Percentiles rank a stretch among this genome's conserved stretches.
These are phyloP conservation scores for Flaveria robusta DNA, from an alignment of 129 eudicot species.

Conservation along the genomic window DNA sequence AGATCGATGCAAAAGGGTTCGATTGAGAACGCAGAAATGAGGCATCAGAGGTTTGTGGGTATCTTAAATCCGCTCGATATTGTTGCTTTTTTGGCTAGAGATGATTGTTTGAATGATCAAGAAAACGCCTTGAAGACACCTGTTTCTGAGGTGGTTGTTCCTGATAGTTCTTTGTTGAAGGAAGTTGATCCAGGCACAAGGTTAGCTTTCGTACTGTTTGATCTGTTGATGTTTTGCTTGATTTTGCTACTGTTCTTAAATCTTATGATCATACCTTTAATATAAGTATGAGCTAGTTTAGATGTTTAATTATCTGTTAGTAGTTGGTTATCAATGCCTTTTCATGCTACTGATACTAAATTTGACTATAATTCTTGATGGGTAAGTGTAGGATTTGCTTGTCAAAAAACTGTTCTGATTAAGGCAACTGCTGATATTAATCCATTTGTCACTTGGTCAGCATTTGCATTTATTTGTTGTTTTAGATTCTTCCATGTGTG, in stretches of 20 bases:
- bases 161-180: slow-evolving; percentile 57
- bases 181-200: slow-evolving; percentile 97
- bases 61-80: slow-evolving; percentile 78
- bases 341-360: no score
- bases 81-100: slow-evolving; percentile 77
- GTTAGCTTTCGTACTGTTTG: slow-evolving; percentile 30
- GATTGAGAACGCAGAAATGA: slow-evolving; percentile 68
- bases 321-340: no score
- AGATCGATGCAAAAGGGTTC: slow-evolving; percentile 50
- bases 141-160: slow-evolving; percentile 74
- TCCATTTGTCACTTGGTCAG: no score
- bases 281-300: background rate
- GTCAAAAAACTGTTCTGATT: no score
- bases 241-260: no score
- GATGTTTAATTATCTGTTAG: background rate
- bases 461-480: no score
- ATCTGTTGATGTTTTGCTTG: no score
- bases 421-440: no score
- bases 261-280: no score
- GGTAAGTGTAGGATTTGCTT: no score
- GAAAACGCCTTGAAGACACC: slow-evolving; percentile 79
- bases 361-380: no score
- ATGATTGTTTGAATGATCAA: slow-evolving; percentile 73
- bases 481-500: background rate
- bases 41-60: slow-evolving; percentile 86